These are phyloP conservation scores for Styphnolobium japonicum DNA, from an alignment of 306 rosid species.

Conservation along the genomic window DNA sequence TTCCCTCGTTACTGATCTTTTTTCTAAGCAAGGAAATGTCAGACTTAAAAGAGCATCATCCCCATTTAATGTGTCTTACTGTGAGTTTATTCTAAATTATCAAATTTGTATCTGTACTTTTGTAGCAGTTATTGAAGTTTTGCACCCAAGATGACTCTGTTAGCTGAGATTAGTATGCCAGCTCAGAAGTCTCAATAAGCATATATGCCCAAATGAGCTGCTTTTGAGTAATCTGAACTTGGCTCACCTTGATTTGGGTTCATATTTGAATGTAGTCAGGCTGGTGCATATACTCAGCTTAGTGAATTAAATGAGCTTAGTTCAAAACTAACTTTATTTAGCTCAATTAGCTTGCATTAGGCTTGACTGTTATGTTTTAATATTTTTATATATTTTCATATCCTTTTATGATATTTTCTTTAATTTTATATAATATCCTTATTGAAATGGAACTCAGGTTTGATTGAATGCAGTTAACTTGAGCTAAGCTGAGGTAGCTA, in stretches of 20 bases:
- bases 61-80: neutral
- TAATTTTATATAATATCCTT: neutral
- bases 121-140: constrained; percentile 1
- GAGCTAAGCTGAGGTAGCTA: neutral
- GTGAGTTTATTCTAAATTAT: neutral
- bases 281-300: neutral
- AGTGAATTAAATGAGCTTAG: neutral
- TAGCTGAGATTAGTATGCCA: neutral
- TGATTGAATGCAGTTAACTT: neutral
- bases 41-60: neutral
- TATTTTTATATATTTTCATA: no score
- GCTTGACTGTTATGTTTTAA: neutral
- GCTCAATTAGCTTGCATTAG: neutral
- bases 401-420: no score
- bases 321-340: no score
- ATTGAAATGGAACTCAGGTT: neutral
- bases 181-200: neutral
- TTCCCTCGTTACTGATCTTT: neutral
- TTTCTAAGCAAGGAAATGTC: neutral
- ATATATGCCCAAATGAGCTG: neutral
- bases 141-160: neutral
- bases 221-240: neutral
- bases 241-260: neutral
- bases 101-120: neutral
- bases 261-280: neutral